phyloP scores from a whole-genome alignment of 2,329 filamentous ascomycete species.

The Orbilia brochopaga region DNA sequence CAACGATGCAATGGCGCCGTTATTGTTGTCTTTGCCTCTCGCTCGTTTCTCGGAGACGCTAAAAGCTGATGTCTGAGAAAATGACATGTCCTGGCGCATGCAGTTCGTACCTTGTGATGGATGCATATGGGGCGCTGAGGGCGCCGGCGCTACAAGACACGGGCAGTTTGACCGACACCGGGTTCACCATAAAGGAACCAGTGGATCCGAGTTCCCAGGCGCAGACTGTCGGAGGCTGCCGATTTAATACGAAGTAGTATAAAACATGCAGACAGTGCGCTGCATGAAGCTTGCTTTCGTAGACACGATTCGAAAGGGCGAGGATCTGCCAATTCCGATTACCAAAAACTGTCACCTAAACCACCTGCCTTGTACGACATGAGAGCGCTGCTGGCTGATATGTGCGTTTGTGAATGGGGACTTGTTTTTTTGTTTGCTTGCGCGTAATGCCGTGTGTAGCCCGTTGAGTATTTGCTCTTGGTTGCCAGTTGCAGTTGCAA shows the following conservation, averaged over 20 bases:
- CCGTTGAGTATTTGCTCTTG: too few species aligned
- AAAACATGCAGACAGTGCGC: not conserved
- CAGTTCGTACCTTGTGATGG: too few species aligned
- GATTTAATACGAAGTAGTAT: too few species aligned
- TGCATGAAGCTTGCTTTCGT: not conserved
- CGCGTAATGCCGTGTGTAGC: conserved; percentile 49
- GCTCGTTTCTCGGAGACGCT: not conserved
- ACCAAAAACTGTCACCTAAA: conserved; percentile 43
- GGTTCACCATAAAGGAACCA: not conserved
- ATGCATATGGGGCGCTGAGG: too few species aligned
- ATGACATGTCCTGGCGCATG: not conserved
- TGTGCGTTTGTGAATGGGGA: not conserved
- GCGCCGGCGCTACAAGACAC: not conserved
- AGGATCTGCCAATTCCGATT: conserved; percentile 30
- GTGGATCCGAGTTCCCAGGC: not conserved
- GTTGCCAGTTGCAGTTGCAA: too few species aligned
- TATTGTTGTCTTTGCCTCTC: not conserved
- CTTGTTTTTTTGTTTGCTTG: conserved; percentile 14
- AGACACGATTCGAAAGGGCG: not conserved
- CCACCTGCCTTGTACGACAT: conserved; percentile 35
- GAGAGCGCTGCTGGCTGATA: conserved; percentile 8
- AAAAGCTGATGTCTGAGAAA: not conserved
- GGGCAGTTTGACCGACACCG: not conserved
- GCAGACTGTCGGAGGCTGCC: not conserved
- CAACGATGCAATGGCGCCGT: not conserved